Base-by-base conservation (phyloP, 768 basidiomycete genomes). In the Harrya chromipes region DNA sequence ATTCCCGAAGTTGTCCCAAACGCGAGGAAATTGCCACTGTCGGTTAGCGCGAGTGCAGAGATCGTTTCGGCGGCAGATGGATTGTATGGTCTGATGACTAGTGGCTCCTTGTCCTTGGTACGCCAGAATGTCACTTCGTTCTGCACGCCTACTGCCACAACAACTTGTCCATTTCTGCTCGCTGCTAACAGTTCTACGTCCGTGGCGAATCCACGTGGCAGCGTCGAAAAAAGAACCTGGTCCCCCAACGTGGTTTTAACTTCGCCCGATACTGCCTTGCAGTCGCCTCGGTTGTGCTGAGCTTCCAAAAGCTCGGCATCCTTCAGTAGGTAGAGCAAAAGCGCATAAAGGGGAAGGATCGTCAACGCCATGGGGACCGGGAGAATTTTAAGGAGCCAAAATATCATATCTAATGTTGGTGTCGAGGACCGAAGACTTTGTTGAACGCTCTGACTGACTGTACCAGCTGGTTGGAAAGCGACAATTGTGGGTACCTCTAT, bases 281-380 rank as follows among this genome's bases (percentile, higher is more conserved):
- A 61, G 31, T 80, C 81, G 2, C 72, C 72, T 27, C 81, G 77
- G 61, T 86, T 77, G 35, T 85, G 77, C 60, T 94, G 91, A 3
- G 90, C 87, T 59, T 94, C 94, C 31, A 97, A 76, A 1, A 94
- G 79, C 50, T 99, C 94, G 0, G 91, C 83, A 56, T 95, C 86
- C 71, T 94, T 95, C 53, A 97, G 73, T 2, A 99, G 76, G 63
- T 94, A 94, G 10, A 91, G 74, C 8, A 95, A 73, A 11, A 98
- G 69, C 8, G 79, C 76, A 65, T 88, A 97, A 10, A 98, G 74
- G 4, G 79, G 67, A 21, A 77, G 70, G 7, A 87, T 89, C 0
- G 94, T 95, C 6, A 75, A 75, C 8, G 82, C 79, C 62, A 97
- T 94, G 0, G 95, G 95, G 1, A 94, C 67, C 2, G 91, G 72